Percentiles rank a stretch among this genome's conserved stretches.
Evolutionary conservation across 2,329 filamentous ascomycete genomes (phyloP).

Genomic region (Neurospora sp.): DNA sequence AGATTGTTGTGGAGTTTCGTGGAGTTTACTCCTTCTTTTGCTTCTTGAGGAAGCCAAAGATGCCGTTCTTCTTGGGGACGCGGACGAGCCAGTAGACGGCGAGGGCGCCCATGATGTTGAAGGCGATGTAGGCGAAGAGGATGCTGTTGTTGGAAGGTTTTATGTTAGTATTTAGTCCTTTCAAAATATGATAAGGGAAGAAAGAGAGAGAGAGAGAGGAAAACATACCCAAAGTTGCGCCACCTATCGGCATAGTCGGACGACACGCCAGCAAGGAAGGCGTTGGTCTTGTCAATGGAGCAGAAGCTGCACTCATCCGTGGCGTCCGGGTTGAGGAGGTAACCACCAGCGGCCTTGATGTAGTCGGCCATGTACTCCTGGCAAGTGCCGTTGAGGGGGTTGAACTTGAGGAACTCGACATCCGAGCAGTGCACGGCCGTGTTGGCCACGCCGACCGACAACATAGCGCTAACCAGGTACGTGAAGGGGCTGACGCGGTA

Average conservation of each 20-base stretch:
- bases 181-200: background rate
- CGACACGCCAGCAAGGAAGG: constrained; percentile 36
- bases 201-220: background rate
- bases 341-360: constrained; percentile 39
- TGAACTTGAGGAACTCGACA: constrained; percentile 61
- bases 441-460: constrained; percentile 60
- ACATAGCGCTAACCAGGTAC: constrained; percentile 65
- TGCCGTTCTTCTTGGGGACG: constrained; percentile 24
- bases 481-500: constrained; percentile 75
- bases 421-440: constrained; percentile 53
- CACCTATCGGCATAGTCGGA: constrained; percentile 50
- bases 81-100: constrained; percentile 35
- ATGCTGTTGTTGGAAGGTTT: constrained; percentile 29
- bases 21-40: constrained; percentile 5
- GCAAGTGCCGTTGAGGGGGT: constrained; percentile 53
- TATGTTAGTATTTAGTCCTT: constrained; percentile 13
- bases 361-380: constrained; percentile 44
- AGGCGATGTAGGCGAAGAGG: constrained; percentile 41
- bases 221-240: constrained; percentile 49
- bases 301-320: constrained; percentile 47
- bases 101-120: constrained; percentile 40
- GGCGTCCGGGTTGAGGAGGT: constrained; percentile 38
- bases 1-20: background rate
- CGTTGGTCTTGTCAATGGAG: constrained; percentile 39
- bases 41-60: constrained; percentile 12